Conservation (phyloP, 768 basidiomycete species). For the Rhizopogon roseolus region DNA sequence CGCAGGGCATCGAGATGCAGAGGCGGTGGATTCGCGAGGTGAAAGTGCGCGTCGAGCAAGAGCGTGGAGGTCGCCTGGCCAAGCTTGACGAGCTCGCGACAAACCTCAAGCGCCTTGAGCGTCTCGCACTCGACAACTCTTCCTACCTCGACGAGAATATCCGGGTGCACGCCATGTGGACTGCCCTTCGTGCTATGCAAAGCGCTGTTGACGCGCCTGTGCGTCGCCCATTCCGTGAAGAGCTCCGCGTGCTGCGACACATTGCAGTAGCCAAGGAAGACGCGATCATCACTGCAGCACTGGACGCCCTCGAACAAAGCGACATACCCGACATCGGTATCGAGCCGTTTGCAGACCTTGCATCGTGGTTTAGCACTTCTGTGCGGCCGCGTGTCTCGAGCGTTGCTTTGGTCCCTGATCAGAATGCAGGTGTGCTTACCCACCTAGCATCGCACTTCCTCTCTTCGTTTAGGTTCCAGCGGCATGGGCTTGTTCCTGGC, state of each 20-base stretch:
- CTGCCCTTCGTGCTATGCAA: conserved; percentile 79
- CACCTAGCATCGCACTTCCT: conserved; percentile 80
- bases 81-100: conserved; percentile 92
- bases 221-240: conserved; percentile 83
- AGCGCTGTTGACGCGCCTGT: conserved; percentile 59
- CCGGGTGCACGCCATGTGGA: conserved; percentile 88
- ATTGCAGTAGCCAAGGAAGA: conserved; percentile 70
- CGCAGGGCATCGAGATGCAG: conserved; percentile 96
- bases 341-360: conserved; percentile 84
- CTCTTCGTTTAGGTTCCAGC: conserved; percentile 72
- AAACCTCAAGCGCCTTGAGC: conserved; percentile 86
- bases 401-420: conserved; percentile 91
- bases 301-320: conserved; percentile 63
- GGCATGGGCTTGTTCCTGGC: conserved; percentile 67
- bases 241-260: conserved; percentile 79
- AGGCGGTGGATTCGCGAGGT: conserved; percentile 95
- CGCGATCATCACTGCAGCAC: conserved; percentile 55
- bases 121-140: conserved; percentile 88
- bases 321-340: conserved; percentile 79
- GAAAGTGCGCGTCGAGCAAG: conserved; percentile 93
- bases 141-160: conserved; percentile 90
- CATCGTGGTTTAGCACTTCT: conserved; percentile 84
- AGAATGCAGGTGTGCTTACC: conserved; percentile 82
- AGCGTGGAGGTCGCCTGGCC: conserved; percentile 91
- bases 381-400: conserved; percentile 81